Evolutionary conservation across 352 stramenopile species (phyloP).

Genomic region (Pythium pectinolyticum): DNA sequence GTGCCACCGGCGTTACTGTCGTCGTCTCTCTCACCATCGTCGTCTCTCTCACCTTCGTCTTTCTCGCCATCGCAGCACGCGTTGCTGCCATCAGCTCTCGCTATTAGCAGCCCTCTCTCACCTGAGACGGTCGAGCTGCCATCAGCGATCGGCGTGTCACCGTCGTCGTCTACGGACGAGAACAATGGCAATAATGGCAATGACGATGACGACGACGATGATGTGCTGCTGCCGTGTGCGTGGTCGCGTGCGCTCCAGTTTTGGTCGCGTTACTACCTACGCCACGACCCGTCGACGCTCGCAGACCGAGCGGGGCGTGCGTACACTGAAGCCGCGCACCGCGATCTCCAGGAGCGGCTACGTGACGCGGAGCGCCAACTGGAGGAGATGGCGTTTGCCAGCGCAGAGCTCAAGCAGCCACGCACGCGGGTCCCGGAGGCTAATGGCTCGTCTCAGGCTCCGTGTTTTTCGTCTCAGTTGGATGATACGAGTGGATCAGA

Average conservation of each 20-base stretch:
- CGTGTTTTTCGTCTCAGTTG: too few relatives aligned
- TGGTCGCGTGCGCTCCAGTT: slow-evolving; percentile 72
- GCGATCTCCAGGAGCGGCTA: slow-evolving; percentile 44
- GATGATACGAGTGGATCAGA: too few relatives aligned
- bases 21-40: not conserved
- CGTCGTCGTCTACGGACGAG: not conserved
- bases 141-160: too few relatives aligned
- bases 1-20: too few relatives aligned
- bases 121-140: too few relatives aligned
- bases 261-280: slow-evolving; percentile 80
- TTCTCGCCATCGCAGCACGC: not conserved
- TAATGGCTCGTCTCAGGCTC: too few relatives aligned
- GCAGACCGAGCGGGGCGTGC: slow-evolving; percentile 61
- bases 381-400: slow-evolving; percentile 11
- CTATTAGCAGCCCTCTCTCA: not conserved
- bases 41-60: not conserved
- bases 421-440: not conserved
- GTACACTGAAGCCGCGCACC: slow-evolving; percentile 55
- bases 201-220: slow-evolving; percentile 30
- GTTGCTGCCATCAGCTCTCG: not conserved
- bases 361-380: slow-evolving; percentile 39
- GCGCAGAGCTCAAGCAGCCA: not conserved
- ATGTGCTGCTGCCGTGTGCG: slow-evolving; percentile 70
- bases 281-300: slow-evolving; percentile 64
- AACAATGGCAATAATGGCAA: not conserved